Evolutionary conservation across 805 yeast species (phyloP).

Genomic region (Pichia scutulata): DNA sequence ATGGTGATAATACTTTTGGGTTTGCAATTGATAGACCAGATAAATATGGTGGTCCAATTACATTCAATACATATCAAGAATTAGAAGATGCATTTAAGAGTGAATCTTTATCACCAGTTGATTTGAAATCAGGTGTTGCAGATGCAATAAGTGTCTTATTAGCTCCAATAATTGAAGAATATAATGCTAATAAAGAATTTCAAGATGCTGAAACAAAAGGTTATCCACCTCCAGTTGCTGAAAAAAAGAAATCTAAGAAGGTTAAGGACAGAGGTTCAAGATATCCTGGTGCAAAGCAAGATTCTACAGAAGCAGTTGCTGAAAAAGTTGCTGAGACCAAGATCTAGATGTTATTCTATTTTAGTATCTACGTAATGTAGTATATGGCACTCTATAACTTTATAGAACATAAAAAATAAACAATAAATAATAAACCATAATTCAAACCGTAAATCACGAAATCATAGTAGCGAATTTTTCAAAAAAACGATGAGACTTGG

Average conservation of each 20-base stretch:
- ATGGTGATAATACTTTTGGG: conserved; percentile 48
- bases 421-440: not conserved
- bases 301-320: conserved; percentile 19
- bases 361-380: not conserved
- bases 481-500: too few relatives aligned
- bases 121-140: conserved; percentile 86
- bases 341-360: conserved; percentile 17
- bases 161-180: conserved; percentile 77
- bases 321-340: conserved; percentile 34
- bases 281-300: conserved; percentile 63
- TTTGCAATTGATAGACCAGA: conserved; percentile 88
- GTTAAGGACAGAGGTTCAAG: conserved; percentile 84
- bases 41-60: conserved; percentile 90
- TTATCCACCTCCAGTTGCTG: conserved; percentile 67
- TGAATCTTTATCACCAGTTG: conserved; percentile 82
- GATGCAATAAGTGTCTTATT: conserved; percentile 74
- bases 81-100: conserved; percentile 65
- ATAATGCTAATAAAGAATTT: conserved; percentile 55
- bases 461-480: too few relatives aligned
- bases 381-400: not conserved
- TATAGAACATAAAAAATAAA: not conserved
- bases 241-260: conserved; percentile 58
- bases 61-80: conserved; percentile 58
- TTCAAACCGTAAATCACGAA: too few relatives aligned
- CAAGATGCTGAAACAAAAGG: conserved; percentile 70